Base-by-base conservation (phyloP, 257 asterid genomes). In the Gynochthodes officinalis region DNA sequence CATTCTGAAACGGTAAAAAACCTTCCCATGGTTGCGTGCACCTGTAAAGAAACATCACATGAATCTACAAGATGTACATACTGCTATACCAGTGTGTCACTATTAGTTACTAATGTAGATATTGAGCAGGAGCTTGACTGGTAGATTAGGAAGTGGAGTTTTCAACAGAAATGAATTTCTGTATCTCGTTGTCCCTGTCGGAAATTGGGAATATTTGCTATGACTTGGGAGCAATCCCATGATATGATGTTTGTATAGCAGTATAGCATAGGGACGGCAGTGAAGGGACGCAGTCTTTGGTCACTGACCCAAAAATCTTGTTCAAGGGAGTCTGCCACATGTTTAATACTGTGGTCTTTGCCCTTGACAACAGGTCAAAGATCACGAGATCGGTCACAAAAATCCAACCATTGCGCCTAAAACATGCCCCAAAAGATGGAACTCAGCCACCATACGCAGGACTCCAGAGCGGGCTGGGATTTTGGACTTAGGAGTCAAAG, bases 371-470 rank as follows among this genome's bases (percentile, higher is more conserved):
- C 25, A 53, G 78, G 78, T 58, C 75, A 73, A 25, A 71, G 67
- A 69, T 71, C 76, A 58, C 69, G 68, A 64, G 74, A 46, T 67
- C 28, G 68, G n/a, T 59, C 72, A 23, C 66, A 60, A 66, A 57
- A 44, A 11, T 53, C 64, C 19, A 23, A 21, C 25, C 14, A 49
- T 46, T 72, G 66, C 75, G 67, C 82, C 65, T 35, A 54, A 77
- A 73, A 72, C 71, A 73, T 59, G 81, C 77, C 66, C 21, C 61
- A 72, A 77, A 77, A 58, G 48, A 54, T 40, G 81, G 81, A 46
- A 58, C 15, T 1, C n/a, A 25, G 7, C 35, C 14, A 64, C 49
- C 62, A 7, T 4, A 33, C 42, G 7, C 7, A 59, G 18, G 48
- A 14, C 8, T 43, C 60, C 50, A 25, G 11, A 23, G 42, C 16